phyloP scores from a whole-genome alignment of 108 stramenopile species.

The Cyclostephanos tholiformis region DNA sequence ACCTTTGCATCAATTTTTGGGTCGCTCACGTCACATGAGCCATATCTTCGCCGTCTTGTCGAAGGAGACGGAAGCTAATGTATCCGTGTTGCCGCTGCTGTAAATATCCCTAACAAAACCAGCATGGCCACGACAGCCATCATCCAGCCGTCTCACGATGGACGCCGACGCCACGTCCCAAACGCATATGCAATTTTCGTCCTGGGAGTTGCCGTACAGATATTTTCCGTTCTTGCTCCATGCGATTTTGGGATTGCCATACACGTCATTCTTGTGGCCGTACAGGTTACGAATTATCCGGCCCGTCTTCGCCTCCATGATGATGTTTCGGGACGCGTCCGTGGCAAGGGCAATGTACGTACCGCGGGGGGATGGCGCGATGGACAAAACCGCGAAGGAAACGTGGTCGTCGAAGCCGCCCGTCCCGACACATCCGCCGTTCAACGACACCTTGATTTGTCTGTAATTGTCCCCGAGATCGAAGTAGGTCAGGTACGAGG shows the following conservation, averaged over 20 bases:
- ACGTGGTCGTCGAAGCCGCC: constrained; percentile 82
- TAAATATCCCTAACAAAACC: constrained; percentile 72
- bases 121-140: constrained; percentile 52
- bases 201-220: constrained; percentile 79
- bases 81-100: constrained; percentile 61
- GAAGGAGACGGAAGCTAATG: constrained; percentile 76
- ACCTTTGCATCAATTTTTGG: no score
- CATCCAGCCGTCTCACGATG: constrained; percentile 69
- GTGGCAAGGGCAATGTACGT: constrained; percentile 81
- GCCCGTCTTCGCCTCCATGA: constrained; percentile 61
- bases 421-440: constrained; percentile 51
- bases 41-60: constrained; percentile 78
- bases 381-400: constrained; percentile 79
- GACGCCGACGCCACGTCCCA: constrained; percentile 81
- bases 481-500: constrained; percentile 69
- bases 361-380: constrained; percentile 54
- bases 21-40: no score
- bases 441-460: constrained; percentile 62
- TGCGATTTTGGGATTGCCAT: constrained; percentile 75
- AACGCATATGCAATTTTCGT: constrained; percentile 65
- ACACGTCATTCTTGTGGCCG: constrained; percentile 81
- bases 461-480: constrained; percentile 60
- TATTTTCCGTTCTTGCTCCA: constrained; percentile 83
- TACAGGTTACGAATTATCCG: constrained; percentile 78
- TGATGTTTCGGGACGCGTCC: constrained; percentile 78